Conservation (phyloP, 257 asterid species). For the Solanum chiquidenum region DNA sequence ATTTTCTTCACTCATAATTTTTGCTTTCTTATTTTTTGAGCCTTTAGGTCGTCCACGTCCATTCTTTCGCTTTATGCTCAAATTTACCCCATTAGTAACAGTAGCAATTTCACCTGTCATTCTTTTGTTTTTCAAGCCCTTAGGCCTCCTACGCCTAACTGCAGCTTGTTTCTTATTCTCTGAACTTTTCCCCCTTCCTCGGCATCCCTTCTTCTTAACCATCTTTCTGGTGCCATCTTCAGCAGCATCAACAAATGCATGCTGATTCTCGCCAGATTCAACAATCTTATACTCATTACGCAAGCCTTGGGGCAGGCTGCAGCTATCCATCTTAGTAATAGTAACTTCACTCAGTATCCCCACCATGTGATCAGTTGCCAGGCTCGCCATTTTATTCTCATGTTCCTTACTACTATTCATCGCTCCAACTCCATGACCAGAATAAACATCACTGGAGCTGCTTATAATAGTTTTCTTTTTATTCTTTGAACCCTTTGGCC, state of each 20-base stretch:
- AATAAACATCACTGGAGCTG: neutral
- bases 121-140: conserved; percentile 1
- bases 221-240: neutral
- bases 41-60: conserved; percentile 12
- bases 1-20: neutral
- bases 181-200: conserved; percentile 13
- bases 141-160: neutral
- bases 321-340: neutral
- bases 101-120: neutral
- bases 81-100: neutral
- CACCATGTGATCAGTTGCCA: neutral
- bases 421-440: neutral
- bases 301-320: neutral
- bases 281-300: neutral
- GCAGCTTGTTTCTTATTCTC: conserved; percentile 6
- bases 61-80: neutral
- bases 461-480: neutral
- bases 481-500: conserved; percentile 8
- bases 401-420: neutral
- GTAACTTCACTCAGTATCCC: neutral
- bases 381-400: neutral
- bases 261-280: conserved; percentile 1
- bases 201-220: neutral
- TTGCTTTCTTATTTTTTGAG: conserved; percentile 7
- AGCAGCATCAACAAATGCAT: neutral